Evolutionary conservation across 2,329 filamentous ascomycete species (phyloP).

Genomic region (Periglandula ipomoeae): DNA sequence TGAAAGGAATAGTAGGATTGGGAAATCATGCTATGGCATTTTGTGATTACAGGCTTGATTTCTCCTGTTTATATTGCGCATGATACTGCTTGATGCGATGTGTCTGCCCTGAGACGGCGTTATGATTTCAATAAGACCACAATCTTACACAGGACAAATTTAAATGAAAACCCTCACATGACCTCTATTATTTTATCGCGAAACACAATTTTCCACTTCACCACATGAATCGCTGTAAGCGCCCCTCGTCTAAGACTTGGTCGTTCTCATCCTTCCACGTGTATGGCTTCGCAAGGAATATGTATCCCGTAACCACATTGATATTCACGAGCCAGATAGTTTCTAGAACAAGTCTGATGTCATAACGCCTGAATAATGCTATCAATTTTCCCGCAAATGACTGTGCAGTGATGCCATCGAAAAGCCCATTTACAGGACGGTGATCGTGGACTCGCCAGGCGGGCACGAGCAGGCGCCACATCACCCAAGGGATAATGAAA

Average conservation of each 20-base stretch:
- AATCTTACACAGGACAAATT: background rate
- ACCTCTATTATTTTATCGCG: background rate
- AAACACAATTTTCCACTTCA: constrained; percentile 25
- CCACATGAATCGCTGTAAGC: constrained; percentile 76
- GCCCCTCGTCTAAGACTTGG: constrained; percentile 41
- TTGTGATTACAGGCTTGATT: background rate
- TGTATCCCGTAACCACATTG: constrained; percentile 57
- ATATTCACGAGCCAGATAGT: constrained; percentile 60
- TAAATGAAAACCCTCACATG: background rate
- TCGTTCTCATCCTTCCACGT: constrained; percentile 51
- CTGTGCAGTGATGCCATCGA: background rate
- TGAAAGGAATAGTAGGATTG: background rate
- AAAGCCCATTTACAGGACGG: background rate
- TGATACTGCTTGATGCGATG: background rate
- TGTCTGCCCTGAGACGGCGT: background rate
- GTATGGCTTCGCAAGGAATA: constrained; percentile 62
- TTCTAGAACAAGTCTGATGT: constrained; percentile 48
- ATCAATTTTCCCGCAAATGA: constrained; percentile 4
- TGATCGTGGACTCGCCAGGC: constrained; percentile 26
- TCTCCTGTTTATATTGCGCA: background rate
- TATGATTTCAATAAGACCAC: background rate
- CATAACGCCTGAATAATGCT: constrained; percentile 18
- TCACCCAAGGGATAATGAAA: constrained; percentile 89
- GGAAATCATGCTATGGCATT: constrained; percentile 4
- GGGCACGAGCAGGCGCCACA: constrained; percentile 79